Evolutionary conservation across 345 rosid genomes (phyloP).

Genomic region (Aegle marmelos): DNA sequence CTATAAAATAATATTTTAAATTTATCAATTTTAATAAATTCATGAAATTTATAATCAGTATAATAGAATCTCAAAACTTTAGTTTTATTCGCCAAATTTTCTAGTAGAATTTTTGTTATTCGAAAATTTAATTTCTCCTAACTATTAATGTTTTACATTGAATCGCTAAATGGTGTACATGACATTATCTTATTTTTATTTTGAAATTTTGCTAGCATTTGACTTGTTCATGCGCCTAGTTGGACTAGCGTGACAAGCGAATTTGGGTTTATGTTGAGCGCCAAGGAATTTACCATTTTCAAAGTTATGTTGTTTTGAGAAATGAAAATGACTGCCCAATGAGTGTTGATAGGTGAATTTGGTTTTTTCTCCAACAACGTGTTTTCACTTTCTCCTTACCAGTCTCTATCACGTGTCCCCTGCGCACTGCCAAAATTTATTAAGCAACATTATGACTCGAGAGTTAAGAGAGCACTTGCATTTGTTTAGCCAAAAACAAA

Average conservation of each 20-base stretch:
- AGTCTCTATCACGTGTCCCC: neutral
- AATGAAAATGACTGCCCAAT: neutral
- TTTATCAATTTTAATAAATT: no score
- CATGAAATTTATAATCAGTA: rapidly evolving
- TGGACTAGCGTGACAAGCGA: no score
- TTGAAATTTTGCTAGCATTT: neutral
- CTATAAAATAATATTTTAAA: no score
- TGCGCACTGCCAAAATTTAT: neutral
- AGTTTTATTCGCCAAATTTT: no score
- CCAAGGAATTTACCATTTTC: neutral
- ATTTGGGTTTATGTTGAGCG: no score
- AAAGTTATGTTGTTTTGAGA: neutral
- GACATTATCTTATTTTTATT: neutral
- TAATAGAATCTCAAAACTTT: no score
- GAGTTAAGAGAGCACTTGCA: neutral
- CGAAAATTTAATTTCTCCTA: rapidly evolving
- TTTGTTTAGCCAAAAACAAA: neutral
- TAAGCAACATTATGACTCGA: neutral
- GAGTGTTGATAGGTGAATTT: neutral
- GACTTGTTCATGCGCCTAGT: neutral
- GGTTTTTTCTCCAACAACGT: neutral
- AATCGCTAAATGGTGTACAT: neutral
- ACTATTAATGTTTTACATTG: no score
- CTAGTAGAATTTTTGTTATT: no score
- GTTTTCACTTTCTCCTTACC: neutral